Percentiles rank a stretch among this genome's conserved stretches.
Evolutionary conservation across 305 asterid species (phyloP).

Genomic region (Fraxinus sp.): DNA sequence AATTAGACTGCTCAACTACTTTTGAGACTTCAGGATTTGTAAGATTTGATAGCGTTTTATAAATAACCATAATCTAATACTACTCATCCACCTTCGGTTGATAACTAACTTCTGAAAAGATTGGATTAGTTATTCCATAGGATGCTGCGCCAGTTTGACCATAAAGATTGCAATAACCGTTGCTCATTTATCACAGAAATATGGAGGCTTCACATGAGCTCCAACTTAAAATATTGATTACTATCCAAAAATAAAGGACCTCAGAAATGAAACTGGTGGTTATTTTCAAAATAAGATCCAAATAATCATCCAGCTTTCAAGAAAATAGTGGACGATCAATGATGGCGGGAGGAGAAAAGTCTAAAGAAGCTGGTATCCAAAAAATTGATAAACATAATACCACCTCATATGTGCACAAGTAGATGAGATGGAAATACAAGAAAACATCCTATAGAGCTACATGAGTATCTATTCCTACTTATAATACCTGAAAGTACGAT

Average conservation of each 20-base stretch:
- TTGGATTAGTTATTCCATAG: background rate
- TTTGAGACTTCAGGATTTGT: background rate
- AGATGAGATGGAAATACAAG: background rate
- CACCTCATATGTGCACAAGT: slow-evolving; percentile 17
- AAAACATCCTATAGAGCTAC: background rate
- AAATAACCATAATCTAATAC: background rate
- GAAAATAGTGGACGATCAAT: slow-evolving; percentile 16
- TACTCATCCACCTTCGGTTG: background rate
- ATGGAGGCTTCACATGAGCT: background rate
- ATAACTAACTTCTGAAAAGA: background rate
- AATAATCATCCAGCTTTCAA: background rate
- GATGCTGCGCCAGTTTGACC: background rate
- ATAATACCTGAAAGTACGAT: slow-evolving; percentile 57
- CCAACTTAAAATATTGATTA: background rate
- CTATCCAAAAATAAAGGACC: background rate
- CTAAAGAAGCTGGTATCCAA: slow-evolving; percentile 25
- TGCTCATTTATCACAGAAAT: background rate
- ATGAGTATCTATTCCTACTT: background rate
- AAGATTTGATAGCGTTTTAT: background rate
- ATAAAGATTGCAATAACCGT: background rate
- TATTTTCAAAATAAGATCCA: slow-evolving; percentile 7
- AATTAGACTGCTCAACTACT: background rate
- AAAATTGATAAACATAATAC: slow-evolving; percentile 9
- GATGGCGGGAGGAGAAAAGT: slow-evolving; percentile 25
- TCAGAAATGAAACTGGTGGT: background rate